phyloP scores from a whole-genome alignment of 192 early-diverging fungal species.

The Physocladia obscura region DNA sequence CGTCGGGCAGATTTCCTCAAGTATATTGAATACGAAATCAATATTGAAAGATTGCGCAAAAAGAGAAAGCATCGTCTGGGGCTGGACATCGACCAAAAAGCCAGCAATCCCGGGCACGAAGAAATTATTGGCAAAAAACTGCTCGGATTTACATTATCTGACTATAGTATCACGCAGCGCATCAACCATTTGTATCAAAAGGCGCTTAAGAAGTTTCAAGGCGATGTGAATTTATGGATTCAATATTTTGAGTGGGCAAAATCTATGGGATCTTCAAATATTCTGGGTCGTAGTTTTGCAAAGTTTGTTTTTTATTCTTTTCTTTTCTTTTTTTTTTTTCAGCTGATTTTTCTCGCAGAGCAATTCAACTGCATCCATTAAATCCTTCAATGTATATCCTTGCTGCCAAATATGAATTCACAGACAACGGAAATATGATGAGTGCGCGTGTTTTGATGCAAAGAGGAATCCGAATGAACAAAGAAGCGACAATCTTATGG shows the following conservation, averaged over 20 bases:
- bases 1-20: conserved; percentile 79
- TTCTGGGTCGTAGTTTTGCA: conserved; percentile 74
- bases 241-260: conserved; percentile 88
- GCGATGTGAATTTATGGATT: conserved; percentile 81
- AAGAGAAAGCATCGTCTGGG: conserved; percentile 72
- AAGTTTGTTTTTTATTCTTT: conserved; percentile 35
- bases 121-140: conserved; percentile 16
- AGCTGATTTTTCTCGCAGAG: conserved; percentile 40
- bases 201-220: conserved; percentile 72
- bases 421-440: conserved; percentile 75
- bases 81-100: conserved; percentile 34
- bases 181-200: conserved; percentile 81
- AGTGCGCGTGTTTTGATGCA: conserved; percentile 84
- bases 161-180: conserved; percentile 72
- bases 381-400: conserved; percentile 86
- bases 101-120: conserved; percentile 15
- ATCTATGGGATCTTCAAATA: conserved; percentile 48
- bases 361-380: conserved; percentile 82
- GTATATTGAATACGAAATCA: conserved; percentile 94
- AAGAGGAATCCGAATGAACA: conserved; percentile 80
- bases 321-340: neutral
- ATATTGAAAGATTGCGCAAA: conserved; percentile 78
- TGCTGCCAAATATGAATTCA: conserved; percentile 87
- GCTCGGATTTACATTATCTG: conserved; percentile 55
- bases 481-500: conserved; percentile 73